Base-by-base conservation (phyloP, 2,329 filamentous ascomycete genomes). In the Hymenoscyphus scutula region DNA sequence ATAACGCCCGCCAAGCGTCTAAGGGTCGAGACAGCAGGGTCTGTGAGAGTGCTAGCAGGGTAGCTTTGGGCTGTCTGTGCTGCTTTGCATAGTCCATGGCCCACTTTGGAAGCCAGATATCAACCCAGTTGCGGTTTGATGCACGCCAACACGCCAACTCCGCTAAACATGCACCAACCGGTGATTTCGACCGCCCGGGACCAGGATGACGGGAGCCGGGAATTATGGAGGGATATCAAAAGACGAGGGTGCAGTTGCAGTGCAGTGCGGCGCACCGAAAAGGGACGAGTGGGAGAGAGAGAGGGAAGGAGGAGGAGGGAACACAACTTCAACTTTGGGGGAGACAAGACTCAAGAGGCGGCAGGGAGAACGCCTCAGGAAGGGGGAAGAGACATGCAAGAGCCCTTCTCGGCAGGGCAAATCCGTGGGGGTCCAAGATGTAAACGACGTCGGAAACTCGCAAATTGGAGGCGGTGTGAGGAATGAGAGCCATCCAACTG, bases 31-130 rank as follows among this genome's bases (percentile, higher is more conserved):
- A 30, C 19, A 19, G 25, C 60, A 62, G 58, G 60, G 45, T 2
- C 17, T 41, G 34, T 48, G 8, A 34, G 34, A 23, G 56, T 23
- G 37, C 23, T 54, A 25, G 51, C 51, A 54, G 51, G 29, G 25
- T 27, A n/a, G 51, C 29, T 54, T 27, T 54, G 51, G 29, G 55
- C 56, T 51, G 62, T 62, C 66, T 53, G 64, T 68, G 66, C 67
- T 58, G 56, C 57, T 45, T 19, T 62, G 63, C 65, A 68, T 62
- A 57, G 59, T 48, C 15, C 4, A 56, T 15, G 54, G 51, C 32
- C 51, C 53, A 53, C 58, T 58, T 8, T 56, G 54, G 56, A 58
- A 58, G 56, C 37, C 56, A 58, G 37, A 58, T 27, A 45, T 23
- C 56, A 51, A 29, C n/a, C 56, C 34, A 45, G 37, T 48, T 48